Percentiles rank a stretch among this genome's conserved stretches.
Conservation (phyloP, 208 protist species). For the Kentomonas sorsogonicus region DNA sequence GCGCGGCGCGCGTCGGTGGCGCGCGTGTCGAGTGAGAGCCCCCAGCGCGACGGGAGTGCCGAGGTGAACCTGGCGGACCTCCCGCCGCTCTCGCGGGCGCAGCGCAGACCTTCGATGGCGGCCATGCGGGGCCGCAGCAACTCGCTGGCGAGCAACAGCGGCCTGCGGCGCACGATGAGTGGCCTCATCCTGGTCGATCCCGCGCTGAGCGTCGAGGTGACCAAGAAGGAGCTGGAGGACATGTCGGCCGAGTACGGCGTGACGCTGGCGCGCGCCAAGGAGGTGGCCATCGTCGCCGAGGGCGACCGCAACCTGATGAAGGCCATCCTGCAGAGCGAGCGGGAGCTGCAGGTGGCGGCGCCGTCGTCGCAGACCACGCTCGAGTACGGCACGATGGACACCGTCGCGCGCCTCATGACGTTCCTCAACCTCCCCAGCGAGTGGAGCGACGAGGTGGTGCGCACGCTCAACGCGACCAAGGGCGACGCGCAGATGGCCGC, state of each 20-base stretch:
- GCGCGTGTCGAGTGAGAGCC: too few relatives aligned
- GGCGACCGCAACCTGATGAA: slow-evolving; percentile 58
- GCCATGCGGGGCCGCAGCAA: not conserved
- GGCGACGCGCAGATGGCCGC: slow-evolving; percentile 55
- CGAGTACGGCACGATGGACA: slow-evolving; percentile 49
- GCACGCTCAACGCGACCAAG: slow-evolving; percentile 52
- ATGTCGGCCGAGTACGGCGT: slow-evolving; percentile 36
- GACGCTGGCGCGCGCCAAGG: slow-evolving; percentile 34
- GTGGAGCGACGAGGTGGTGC: slow-evolving; percentile 51
- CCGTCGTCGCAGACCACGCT: slow-evolving; percentile 20
- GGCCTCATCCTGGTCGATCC: slow-evolving; percentile 2
- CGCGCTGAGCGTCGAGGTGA: slow-evolving; percentile 25
- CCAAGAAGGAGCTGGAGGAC: slow-evolving; percentile 39
- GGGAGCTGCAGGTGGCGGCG: slow-evolving; percentile 20
- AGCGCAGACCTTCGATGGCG: too few relatives aligned
- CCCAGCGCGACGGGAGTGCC: too few relatives aligned
- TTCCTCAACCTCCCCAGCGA: slow-evolving; percentile 39
- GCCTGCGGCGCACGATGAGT: slow-evolving; percentile 13
- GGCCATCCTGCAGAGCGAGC: slow-evolving; percentile 48
- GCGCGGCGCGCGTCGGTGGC: too few relatives aligned
- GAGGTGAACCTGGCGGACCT: too few relatives aligned
- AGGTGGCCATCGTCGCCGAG: slow-evolving; percentile 49
- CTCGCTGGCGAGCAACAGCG: slow-evolving; percentile 1
- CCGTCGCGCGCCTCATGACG: slow-evolving; percentile 45
- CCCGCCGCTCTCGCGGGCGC: too few relatives aligned